Conservation (phyloP, 768 basidiomycete genomes). For the Amanita subjunquillea region DNA sequence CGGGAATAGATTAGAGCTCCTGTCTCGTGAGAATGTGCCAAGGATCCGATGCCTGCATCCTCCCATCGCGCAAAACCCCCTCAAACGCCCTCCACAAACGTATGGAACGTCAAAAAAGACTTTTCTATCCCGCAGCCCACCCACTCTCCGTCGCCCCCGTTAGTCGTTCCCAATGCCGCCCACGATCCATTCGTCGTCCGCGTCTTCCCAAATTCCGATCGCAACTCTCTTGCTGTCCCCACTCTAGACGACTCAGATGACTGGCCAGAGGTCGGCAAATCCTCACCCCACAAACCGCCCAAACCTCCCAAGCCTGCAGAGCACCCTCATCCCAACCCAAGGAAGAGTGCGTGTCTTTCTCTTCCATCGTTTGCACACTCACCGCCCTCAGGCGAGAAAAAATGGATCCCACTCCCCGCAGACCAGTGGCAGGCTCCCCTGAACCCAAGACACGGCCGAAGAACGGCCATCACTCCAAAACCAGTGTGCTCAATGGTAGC, state of each 20-base stretch:
- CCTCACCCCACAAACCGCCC: constrained; percentile 3
- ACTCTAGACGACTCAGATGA: constrained; percentile 22
- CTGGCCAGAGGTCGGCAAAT: constrained; percentile 38
- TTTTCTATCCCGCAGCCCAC: not conserved
- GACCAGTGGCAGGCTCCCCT: constrained; percentile 14
- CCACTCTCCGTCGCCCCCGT: constrained; percentile 1
- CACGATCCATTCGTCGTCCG: constrained; percentile 39
- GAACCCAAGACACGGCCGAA: constrained; percentile 4
- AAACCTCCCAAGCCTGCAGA: not conserved
- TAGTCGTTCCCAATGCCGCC: constrained; percentile 8
- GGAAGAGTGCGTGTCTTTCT: constrained; percentile 17
- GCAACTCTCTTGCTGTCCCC: constrained; percentile 14
- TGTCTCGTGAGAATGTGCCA: not conserved
- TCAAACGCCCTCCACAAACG: constrained; percentile 14
- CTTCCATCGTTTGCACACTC: not conserved
- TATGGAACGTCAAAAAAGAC: constrained; percentile 20
- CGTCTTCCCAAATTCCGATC: constrained; percentile 12
- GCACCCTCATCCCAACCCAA: constrained; percentile 4
- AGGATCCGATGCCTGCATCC: constrained; percentile 13
- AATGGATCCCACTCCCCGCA: constrained; percentile 16
- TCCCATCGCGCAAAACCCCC: constrained; percentile 5
- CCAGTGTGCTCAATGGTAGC: not conserved
- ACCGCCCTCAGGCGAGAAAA: constrained; percentile 12
- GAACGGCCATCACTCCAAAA: constrained; percentile 4
- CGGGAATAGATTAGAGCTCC: not conserved